Evolutionary conservation across 345 rosid genomes (phyloP), one percentile per base, ranked within the genome.

Genomic region (Balakata baccata): DNA sequence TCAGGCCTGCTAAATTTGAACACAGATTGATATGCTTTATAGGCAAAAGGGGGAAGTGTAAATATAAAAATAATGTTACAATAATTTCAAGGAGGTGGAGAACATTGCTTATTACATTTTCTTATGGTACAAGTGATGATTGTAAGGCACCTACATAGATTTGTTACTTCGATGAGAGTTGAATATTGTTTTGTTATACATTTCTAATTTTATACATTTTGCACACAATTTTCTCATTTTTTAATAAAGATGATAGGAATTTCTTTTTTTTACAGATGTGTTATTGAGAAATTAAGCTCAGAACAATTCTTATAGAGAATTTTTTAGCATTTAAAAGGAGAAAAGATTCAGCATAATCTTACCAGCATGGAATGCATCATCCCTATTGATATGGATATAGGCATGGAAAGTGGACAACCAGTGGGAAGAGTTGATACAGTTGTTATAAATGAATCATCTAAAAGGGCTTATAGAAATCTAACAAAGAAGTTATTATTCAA

Each of bases 251-350:
- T 61, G 20, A 66, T 53, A 6, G 43, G 51, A 56, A 56, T 13
- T 75, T 25, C 43, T 75, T 17, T 68, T 37, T 61, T 75, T 17
- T 17, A 41, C 69, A 84, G 86, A 65, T 62, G 4, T 84, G 4
- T 84, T 70, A 54, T 66, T 69, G 73, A 69, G 57, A 77, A 81
- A 59, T 66, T 34, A 43, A 49, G 64, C 29, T 50, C 49, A 8
- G 45, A 78, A 10, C 39, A 37, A 60, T 88, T 86, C 74, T 66
- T 86, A 49, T 81, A 86, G 82, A 89, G 89, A 64, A 39, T 85
- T 9, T 85, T 83, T 71, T 64, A 56, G 29, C 23, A 25, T 22
- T 71, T 18, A 3, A 75, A 80, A 65, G 18, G 66, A 16, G 59
- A 45, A 62, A 75, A 76, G 60, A 17, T 20, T 58, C 75, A 50